A percentile compares a stretch with the other conserved stretches of the same genome.
These are phyloP conservation scores for Echinochloa phyllopogon DNA, from an alignment of 176 grass and related monocot genomes.

Conservation along the genomic window DNA sequence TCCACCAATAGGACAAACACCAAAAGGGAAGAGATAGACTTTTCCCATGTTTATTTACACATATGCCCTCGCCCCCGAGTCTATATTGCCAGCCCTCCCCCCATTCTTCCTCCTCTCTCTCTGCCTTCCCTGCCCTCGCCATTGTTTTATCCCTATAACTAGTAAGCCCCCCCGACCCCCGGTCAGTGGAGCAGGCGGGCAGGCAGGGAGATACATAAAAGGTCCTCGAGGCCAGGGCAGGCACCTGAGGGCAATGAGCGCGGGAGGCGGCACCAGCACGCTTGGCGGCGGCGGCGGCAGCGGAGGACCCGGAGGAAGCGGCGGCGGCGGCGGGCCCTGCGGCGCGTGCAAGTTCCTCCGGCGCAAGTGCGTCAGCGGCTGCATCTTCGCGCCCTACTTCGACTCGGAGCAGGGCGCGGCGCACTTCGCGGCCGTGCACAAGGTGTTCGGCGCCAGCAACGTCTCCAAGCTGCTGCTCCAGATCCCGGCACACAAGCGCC, in stretches of 20 bases:
- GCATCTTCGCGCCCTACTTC: conserved; percentile 98
- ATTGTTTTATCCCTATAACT: conserved; percentile 53
- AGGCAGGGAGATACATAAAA: not conserved
- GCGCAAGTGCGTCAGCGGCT: conserved; percentile 93
- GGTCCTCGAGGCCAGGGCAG: not conserved
- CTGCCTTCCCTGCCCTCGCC: not conserved
- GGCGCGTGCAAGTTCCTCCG: conserved; percentile 97
- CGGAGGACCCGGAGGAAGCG: conserved; percentile 8
- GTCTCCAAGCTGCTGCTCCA: conserved; percentile 96
- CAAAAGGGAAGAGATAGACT: conserved; percentile 38
- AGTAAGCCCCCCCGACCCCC: not conserved
- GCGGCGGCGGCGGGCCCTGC: conserved; percentile 64
- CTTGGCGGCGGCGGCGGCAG: conserved; percentile 51
- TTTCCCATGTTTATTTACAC: conserved; percentile 32
- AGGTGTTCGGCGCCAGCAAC: conserved; percentile 99
- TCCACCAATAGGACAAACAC: conserved; percentile 73
- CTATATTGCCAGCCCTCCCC: conserved; percentile 19
- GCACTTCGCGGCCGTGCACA: conserved; percentile 98
- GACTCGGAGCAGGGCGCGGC: conserved; percentile 94
- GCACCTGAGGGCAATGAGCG: conserved; percentile 61
- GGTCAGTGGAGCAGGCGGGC: not conserved
- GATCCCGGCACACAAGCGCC: conserved; percentile 93
- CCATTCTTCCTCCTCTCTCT: not conserved
- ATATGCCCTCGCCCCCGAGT: conserved; percentile 19
- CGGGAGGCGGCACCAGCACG: conserved; percentile 50